phyloP scores from a whole-genome alignment of 2,329 filamentous ascomycete genomes.

The Fusarium nisikadoi region DNA sequence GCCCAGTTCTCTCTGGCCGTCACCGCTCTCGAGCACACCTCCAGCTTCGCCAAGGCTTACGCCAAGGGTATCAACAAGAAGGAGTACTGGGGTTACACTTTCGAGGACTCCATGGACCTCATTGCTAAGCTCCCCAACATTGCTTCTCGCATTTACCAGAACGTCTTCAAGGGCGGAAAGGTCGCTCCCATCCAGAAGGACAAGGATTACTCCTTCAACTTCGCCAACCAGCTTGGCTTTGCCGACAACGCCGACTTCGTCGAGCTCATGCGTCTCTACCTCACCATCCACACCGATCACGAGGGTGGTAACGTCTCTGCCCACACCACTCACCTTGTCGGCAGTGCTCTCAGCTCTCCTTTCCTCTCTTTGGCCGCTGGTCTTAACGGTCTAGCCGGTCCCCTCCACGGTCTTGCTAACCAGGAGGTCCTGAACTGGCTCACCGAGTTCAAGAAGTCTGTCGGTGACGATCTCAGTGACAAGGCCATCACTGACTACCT shows the following conservation, averaged over 20 bases:
- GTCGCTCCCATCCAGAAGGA: slow-evolving; percentile 95
- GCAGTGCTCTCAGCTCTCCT: slow-evolving; percentile 94
- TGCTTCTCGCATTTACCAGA: slow-evolving; percentile 98
- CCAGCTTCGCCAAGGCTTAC: slow-evolving; percentile 97
- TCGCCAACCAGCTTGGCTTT: slow-evolving; percentile 99
- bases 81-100: slow-evolving; percentile 99
- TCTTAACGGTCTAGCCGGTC: slow-evolving; percentile 97
- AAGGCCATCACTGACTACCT: slow-evolving; percentile 98
- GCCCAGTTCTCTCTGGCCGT: slow-evolving; percentile 98
- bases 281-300: slow-evolving; percentile 99
- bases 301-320: slow-evolving; percentile 99
- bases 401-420: slow-evolving; percentile 98
- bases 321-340: slow-evolving; percentile 98
- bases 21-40: slow-evolving; percentile 98
- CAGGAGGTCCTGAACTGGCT: slow-evolving; percentile 99
- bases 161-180: slow-evolving; percentile 99
- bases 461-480: slow-evolving; percentile 96
- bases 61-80: slow-evolving; percentile 99
- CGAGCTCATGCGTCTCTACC: slow-evolving; percentile 98
- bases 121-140: slow-evolving; percentile 99
- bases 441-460: slow-evolving; percentile 95
- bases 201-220: slow-evolving; percentile 99
- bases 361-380: slow-evolving; percentile 97
- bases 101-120: slow-evolving; percentile 99
- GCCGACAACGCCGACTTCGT: slow-evolving; percentile 95